Evolutionary conservation across 176 grass and related monocot genomes (phyloP), one percentile per base, ranked within the genome.

Genomic region (Rhynchospora pubera): DNA sequence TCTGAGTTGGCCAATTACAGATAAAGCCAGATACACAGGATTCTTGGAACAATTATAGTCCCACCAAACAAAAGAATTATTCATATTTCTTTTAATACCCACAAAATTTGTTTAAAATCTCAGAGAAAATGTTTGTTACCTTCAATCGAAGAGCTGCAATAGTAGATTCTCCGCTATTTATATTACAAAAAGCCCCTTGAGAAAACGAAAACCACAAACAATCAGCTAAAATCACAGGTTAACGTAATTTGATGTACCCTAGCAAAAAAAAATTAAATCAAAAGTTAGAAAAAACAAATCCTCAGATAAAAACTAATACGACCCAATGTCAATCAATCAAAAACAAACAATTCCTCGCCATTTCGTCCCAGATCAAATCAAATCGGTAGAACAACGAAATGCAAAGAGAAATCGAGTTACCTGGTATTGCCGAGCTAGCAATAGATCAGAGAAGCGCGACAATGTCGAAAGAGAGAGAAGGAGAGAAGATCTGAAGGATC

Each of bases 401-500:
- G 57, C 32, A 16, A 80, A 80, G 3, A 1, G 11, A 16, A 19
- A 58, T 5, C 18, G 28, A 61, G 63, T 63, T 48, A 80, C 78
- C 78, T 80, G 8, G 75, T 79, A 58, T 57, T 57, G 55, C 13
- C 57, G 51, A 80, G 58, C 77, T 82, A 45, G 79, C 39, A 82
- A 16, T 82, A 82, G 61, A 65, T 66, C 59, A 21, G 18, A 80
- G 19, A 65, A 7, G 21, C 43, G 39, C 61, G 47, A 66, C 79
- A 82, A 82, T 82, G 79, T 52, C 9, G 55, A 65, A 47, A 81
- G 13, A 62, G 55, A 16, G 47, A 57, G 11, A 34, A 12, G 30
- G 18, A 79, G 6, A 59, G 78, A 80, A 63, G 79, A 82, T 82
- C 79, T 82, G 32, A 28, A 50, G 44, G 19, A 80, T 80, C 55